Percentiles rank a stretch among this genome's conserved stretches.
phyloP scores from a whole-genome alignment of 2,329 filamentous ascomycete genomes.

The Pseudocercospora macadamiae region DNA sequence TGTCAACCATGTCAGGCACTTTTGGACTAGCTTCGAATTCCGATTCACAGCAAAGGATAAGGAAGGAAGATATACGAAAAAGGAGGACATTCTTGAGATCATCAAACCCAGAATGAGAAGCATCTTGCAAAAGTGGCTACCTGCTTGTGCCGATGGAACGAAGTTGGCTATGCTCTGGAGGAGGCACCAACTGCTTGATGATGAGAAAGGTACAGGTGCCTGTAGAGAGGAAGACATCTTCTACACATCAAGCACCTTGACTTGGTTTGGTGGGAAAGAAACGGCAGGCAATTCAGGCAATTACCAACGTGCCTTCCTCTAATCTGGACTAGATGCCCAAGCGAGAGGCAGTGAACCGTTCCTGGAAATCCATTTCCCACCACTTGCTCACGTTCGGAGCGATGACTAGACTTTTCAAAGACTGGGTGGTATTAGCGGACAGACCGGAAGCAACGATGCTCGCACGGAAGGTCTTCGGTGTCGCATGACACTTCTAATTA shows the following conservation, averaged over 20 bases:
- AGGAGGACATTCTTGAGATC: conserved; percentile 1
- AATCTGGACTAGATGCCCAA: neutral
- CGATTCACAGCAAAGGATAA: conserved; percentile 9
- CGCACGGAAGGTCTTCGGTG: neutral
- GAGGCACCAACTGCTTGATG: conserved; percentile 13
- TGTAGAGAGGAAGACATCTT: conserved; percentile 1
- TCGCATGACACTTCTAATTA: neutral
- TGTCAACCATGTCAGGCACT: conserved; percentile 17
- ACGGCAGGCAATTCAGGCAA: conserved; percentile 8
- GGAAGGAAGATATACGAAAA: neutral
- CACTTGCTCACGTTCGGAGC: no score
- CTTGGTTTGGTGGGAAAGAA: conserved; percentile 16
- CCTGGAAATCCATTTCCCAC: no score
- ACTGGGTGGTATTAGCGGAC: no score
- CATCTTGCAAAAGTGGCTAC: conserved; percentile 17
- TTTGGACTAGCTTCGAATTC: conserved; percentile 19
- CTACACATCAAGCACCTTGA: conserved; percentile 4
- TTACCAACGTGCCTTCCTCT: neutral
- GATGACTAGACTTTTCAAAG: no score
- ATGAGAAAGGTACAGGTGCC: neutral
- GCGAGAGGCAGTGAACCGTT: no score
- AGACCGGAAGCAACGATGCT: no score
- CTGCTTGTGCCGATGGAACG: neutral
- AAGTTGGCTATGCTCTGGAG: conserved; percentile 10
- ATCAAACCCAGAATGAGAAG: conserved; percentile 19